Evolutionary conservation across 148 eudicot genomes (phyloP), one percentile per base, ranked within the genome.

Genomic region (Drosera capensis): DNA sequence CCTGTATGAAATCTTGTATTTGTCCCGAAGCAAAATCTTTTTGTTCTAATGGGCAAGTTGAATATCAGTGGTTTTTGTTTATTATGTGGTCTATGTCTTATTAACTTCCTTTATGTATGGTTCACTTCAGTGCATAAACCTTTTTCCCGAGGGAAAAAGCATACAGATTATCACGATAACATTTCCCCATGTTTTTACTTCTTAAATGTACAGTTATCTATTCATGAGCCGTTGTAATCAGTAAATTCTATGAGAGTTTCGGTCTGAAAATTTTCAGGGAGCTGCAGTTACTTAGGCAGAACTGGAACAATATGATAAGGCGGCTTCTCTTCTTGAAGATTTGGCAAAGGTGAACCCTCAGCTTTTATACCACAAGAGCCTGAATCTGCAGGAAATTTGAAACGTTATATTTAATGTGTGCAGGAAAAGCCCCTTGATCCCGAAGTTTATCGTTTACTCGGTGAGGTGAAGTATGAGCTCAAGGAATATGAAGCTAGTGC

Each of bases 401-500:
- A 21, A 43, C 39, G 14, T 42, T 25, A 40, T 51, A 5, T 12
- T 45, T 42, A 54, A 34, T 45, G 24, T 61, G 45, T 59, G 46
- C 78, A 84, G 95, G 85, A 71, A 57, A 84, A 72, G 64, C 78
- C 82, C 30, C 65, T 56, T 63, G 93, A 85, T 40, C 82, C 88
- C 21, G 95, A 90, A 57, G 93, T 71, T 35, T 76, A 75, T 37
- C 95, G 99, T 48, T 66, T 90, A 58, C 82, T 84, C 39, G 99
- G 87, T 54, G 99, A 80, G 65, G 82, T 84, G 35, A 78, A 78
- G 49, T 90, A 67, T 64, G 82, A 75, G 55, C 79, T 90, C 55
- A 80, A 72, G 71, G 99, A 90, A 58, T 90, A 78, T 52, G 82
- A 75, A 48, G 87, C 76, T 37, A 90, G 99, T 64, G 76, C 61